These are phyloP conservation scores for Apium graveolens DNA, from an alignment of 129 eudicot genomes.

Conservation along the genomic window DNA sequence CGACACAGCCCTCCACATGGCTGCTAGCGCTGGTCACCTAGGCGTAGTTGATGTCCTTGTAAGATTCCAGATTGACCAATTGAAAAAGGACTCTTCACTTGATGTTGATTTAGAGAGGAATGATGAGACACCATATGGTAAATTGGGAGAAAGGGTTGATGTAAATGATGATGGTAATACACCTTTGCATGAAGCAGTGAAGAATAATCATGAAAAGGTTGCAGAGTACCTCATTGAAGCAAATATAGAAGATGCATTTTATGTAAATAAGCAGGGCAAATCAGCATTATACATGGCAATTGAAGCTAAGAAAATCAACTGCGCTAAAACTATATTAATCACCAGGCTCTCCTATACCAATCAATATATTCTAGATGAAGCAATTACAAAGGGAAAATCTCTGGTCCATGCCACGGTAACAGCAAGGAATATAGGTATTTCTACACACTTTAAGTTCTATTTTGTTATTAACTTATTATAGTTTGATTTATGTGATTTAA, in stretches of 20 bases:
- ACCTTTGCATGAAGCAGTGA: conserved; percentile 42
- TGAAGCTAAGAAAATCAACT: too few species aligned
- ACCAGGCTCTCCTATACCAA: not conserved
- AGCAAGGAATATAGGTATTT: conserved; percentile 23
- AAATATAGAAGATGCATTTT: too few species aligned
- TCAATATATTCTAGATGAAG: not conserved
- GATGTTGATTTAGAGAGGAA: conserved; percentile 18
- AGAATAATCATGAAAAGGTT: conserved; percentile 20
- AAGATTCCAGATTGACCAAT: too few species aligned
- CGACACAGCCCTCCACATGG: conserved; percentile 1
- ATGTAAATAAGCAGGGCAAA: too few species aligned
- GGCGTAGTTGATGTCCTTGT: too few species aligned
- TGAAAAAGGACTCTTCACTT: conserved; percentile 23
- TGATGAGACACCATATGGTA: not conserved
- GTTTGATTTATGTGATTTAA: not conserved
- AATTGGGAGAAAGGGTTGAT: not conserved
- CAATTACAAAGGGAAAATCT: conserved; percentile 14
- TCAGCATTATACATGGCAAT: too few species aligned
- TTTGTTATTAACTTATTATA: too few species aligned
- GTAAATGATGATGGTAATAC: conserved; percentile 24
- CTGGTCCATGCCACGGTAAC: conserved; percentile 29
- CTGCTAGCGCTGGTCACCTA: too few species aligned
- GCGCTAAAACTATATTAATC: not conserved
- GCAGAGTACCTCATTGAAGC: too few species aligned
- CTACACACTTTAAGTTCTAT: not conserved